These are phyloP conservation scores for Wickerhamomyces sydowiorum DNA, from an alignment of 805 yeast genomes.

Conservation along the genomic window DNA sequence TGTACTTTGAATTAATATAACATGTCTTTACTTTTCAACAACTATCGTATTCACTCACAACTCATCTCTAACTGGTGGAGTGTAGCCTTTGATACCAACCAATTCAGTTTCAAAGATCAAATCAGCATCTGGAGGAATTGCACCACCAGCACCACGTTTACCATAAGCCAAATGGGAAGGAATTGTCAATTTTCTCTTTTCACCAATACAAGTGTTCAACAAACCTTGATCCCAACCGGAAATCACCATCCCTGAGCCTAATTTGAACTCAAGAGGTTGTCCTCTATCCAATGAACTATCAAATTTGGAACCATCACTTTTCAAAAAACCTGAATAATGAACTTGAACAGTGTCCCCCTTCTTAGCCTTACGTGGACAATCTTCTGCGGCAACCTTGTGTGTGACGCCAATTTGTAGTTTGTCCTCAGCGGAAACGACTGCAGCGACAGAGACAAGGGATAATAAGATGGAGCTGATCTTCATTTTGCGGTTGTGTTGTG, in stretches of 20 bases:
- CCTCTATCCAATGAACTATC: constrained; percentile 68
- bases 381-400: constrained; percentile 39
- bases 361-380: constrained; percentile 53
- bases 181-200: constrained; percentile 70
- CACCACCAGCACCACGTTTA: constrained; percentile 64
- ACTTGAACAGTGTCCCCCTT: constrained; percentile 67
- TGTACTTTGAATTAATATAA: background rate
- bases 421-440: constrained; percentile 10
- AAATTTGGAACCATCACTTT: constrained; percentile 58
- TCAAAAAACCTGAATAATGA: constrained; percentile 72
- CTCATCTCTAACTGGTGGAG: constrained; percentile 13
- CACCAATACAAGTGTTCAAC: constrained; percentile 80
- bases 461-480: no score
- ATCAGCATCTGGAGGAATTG: constrained; percentile 74
- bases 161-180: constrained; percentile 83
- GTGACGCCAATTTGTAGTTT: constrained; percentile 34
- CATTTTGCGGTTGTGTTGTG: no score
- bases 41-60: constrained; percentile 2
- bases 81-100: constrained; percentile 42
- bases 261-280: constrained; percentile 60
- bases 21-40: background rate
- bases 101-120: constrained; percentile 63
- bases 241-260: constrained; percentile 40
- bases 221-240: background rate
- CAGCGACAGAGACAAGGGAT: background rate